Conservation (phyloP, 257 asterid genomes). For the Ophiorrhiza pumila region DNA sequence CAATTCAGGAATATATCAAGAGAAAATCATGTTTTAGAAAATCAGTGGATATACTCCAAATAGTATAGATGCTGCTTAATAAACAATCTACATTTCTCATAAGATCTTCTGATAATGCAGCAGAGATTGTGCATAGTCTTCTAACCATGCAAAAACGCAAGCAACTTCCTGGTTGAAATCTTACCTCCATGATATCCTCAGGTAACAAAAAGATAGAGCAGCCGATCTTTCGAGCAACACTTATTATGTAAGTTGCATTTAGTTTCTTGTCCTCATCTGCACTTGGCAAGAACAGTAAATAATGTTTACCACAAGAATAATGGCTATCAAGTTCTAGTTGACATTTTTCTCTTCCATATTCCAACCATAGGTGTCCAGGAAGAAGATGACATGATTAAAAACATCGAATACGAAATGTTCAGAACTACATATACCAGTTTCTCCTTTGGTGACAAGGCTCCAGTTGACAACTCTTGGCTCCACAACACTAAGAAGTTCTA, state of each 20-base stretch:
- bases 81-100: neutral
- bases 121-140: neutral
- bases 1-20: too few relatives aligned
- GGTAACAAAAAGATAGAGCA: constrained; percentile 51
- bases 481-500: constrained; percentile 72
- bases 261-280: constrained; percentile 49
- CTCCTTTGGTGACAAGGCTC: constrained; percentile 88
- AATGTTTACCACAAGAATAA: neutral
- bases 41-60: neutral
- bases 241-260: constrained; percentile 44
- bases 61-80: neutral
- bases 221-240: constrained; percentile 50
- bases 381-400: neutral
- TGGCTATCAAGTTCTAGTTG: neutral
- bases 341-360: neutral
- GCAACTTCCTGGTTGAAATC: neutral
- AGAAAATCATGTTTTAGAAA: too few relatives aligned
- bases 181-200: constrained; percentile 49
- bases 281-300: constrained; percentile 9
- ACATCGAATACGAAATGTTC: neutral
- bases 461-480: constrained; percentile 92
- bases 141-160: neutral
- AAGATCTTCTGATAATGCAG: neutral
- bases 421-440: constrained; percentile 54
- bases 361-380: neutral